Base-by-base conservation (phyloP, 352 stramenopile genomes). In the Phytophthora megakarya region DNA sequence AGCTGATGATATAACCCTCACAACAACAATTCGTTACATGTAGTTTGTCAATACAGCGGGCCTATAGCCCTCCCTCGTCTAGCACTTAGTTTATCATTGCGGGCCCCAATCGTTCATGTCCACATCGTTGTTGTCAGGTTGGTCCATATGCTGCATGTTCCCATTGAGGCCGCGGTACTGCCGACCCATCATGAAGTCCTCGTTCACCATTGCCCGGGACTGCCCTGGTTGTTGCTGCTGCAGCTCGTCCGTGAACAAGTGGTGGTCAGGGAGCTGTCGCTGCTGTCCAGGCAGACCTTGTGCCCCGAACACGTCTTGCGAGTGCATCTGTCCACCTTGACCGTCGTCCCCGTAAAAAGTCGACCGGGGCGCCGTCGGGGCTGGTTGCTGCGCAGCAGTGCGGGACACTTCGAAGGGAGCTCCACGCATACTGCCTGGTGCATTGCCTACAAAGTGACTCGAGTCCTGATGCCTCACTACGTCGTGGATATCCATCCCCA, bases 101-200 rank as follows among this genome's bases (percentile, higher is more conserved):
- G n/a, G n/a, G n/a, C 56, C 48, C 78, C 81, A 90, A 38, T 88
- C 75, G 50, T 71, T 67, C 78, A 90, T 87, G 55, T 88, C 75
- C 28, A 86, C 78, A 49, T 86, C 71, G 42, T 72, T 72, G 26
- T 72, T 57, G 40, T 80, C 75, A 6, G 75, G 63, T 19, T 76
- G 76, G 38, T 88, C 75, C 70, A 88, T 86, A 38, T 76, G 73
- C 42, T 68, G 72, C 58, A 81, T 62, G 37, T 72, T 73, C 28
- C 55, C 64, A 23, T 70, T 76, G n/a, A 74, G 66, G 61, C 76
- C 71, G 44, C 81, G 76, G 70, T 80, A 90, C 16, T 73, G 43
- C 9, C 78, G 69, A 12, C 65, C 49, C 54, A 84, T 67, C 22
- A 87, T 26, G 64, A 86, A 90, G 39, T 90, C 78, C 48, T 86